Percentiles rank a stretch among this genome's conserved stretches.
Evolutionary conservation across 495 filamentous ascomycete genomes (phyloP).

Genomic region (Chaetomium cochliodes): DNA sequence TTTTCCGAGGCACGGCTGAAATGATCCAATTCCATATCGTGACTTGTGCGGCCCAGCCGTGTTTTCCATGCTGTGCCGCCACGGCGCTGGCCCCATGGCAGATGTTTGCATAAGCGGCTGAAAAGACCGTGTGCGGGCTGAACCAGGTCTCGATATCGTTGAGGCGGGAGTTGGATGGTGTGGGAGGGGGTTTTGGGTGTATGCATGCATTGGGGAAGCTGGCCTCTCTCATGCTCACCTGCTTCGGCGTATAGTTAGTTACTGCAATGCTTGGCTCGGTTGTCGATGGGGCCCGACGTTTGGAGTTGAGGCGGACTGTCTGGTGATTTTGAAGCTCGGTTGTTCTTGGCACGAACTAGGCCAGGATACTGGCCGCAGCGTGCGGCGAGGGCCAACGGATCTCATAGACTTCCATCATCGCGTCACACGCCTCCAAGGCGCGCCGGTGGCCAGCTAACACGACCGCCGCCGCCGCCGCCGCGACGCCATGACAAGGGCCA

Average conservation of each 20-base stretch:
- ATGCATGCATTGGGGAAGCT: not conserved
- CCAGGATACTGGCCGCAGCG: slow-evolving; percentile 10
- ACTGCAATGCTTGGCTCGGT: not conserved
- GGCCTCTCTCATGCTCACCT: not conserved
- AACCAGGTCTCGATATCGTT: not conserved
- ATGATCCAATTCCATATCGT: slow-evolving; percentile 3
- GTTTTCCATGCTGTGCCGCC: slow-evolving; percentile 14
- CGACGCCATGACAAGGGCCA: slow-evolving; percentile 5
- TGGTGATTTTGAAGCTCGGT: not conserved
- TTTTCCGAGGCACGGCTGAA: slow-evolving; percentile 12
- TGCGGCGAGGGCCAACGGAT: slow-evolving; percentile 25
- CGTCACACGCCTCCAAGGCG: slow-evolving; percentile 14
- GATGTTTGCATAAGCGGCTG: slow-evolving; percentile 6
- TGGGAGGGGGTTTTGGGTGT: not conserved
- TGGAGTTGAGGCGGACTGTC: not conserved
- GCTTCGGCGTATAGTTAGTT: not conserved
- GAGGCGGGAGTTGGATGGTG: not conserved
- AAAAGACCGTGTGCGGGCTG: not conserved
- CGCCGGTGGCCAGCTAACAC: slow-evolving; percentile 21
- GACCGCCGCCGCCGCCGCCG: slow-evolving; percentile 18
- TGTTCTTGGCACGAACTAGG: slow-evolving; percentile 12
- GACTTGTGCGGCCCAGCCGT: slow-evolving; percentile 3
- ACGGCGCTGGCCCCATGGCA: not conserved
- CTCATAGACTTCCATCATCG: not conserved
- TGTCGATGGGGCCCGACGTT: not conserved